Evolutionary conservation across 768 basidiomycete genomes (phyloP).

Genomic region (Mrakia blollopis): DNA sequence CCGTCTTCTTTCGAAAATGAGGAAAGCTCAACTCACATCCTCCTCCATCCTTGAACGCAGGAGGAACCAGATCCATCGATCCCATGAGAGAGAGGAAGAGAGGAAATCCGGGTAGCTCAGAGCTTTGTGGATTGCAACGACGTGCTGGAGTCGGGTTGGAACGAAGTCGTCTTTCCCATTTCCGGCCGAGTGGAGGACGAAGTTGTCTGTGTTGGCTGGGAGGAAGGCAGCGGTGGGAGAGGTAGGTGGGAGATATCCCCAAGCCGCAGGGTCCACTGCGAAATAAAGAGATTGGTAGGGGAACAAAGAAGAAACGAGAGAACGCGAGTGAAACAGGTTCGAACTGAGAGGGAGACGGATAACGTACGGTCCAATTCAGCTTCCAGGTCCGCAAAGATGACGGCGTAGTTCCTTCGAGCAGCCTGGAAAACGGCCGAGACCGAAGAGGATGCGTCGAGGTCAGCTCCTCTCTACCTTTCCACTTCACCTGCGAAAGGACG

Average conservation of each 20-base stretch:
- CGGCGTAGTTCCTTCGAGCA: neutral
- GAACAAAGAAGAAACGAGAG: neutral
- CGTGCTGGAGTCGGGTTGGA: neutral
- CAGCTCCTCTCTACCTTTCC: neutral
- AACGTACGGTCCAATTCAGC: constrained; percentile 1
- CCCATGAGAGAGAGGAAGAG: constrained; percentile 3
- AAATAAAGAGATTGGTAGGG: too few relatives aligned
- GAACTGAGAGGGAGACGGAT: too few relatives aligned
- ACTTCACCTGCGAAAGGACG: too few relatives aligned
- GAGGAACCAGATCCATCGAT: neutral
- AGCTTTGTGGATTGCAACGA: neutral
- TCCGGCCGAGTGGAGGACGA: constrained; percentile 2
- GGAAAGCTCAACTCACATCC: constrained; percentile 1
- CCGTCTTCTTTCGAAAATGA: neutral
- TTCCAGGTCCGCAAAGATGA: constrained; percentile 2
- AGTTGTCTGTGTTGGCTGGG: constrained; percentile 6
- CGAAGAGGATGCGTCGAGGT: neutral
- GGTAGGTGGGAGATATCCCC: constrained; percentile 8
- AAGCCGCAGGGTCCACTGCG: neutral
- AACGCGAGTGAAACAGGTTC: neutral
- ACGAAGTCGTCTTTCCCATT: constrained; percentile 1
- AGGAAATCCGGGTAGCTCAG: constrained; percentile 10
- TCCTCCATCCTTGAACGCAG: constrained; percentile 1
- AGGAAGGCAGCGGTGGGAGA: neutral
- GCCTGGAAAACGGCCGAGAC: neutral